Conservation (phyloP, 768 basidiomycete genomes). For the Mycena floridula region DNA sequence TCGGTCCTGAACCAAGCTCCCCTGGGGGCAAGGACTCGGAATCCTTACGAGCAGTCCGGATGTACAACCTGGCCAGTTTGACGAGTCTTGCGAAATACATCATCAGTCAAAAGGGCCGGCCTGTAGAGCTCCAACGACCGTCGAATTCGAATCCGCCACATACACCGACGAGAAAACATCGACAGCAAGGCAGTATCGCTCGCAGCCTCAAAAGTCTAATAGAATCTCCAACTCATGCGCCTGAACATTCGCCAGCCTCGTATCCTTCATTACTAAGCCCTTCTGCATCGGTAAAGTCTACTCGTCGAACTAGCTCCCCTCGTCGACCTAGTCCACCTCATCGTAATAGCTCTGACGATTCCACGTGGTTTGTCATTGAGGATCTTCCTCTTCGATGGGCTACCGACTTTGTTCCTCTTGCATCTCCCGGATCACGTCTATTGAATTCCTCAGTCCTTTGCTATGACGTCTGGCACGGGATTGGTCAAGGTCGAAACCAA, state of each 20-base stretch:
- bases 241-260: constrained; percentile 8
- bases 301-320: constrained; percentile 11
- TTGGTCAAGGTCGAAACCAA: constrained; percentile 40
- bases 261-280: constrained; percentile 24
- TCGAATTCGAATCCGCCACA: constrained; percentile 46
- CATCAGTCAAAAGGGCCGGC: constrained; percentile 60
- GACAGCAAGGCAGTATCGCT: constrained; percentile 51
- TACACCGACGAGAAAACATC: constrained; percentile 39
- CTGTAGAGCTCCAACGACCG: constrained; percentile 53
- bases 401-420: constrained; percentile 81
- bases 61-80: constrained; percentile 80
- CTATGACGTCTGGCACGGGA: constrained; percentile 67
- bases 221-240: constrained; percentile 19
- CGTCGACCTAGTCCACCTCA: constrained; percentile 11
- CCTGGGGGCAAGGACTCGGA: constrained; percentile 47
- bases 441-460: constrained; percentile 50
- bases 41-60: constrained; percentile 51
- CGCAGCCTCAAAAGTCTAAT: constrained; percentile 59
- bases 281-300: constrained; percentile 16
- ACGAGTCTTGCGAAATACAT: constrained; percentile 73
- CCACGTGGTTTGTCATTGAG: constrained; percentile 68
- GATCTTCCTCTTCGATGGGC: constrained; percentile 77
- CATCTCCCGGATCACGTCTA: constrained; percentile 58
- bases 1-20: constrained; percentile 55
- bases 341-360: constrained; percentile 34